Percentiles rank a stretch among this genome's conserved stretches.
phyloP scores from a whole-genome alignment of 176 grass and related monocot species.

The Phoenix roebelenii region DNA sequence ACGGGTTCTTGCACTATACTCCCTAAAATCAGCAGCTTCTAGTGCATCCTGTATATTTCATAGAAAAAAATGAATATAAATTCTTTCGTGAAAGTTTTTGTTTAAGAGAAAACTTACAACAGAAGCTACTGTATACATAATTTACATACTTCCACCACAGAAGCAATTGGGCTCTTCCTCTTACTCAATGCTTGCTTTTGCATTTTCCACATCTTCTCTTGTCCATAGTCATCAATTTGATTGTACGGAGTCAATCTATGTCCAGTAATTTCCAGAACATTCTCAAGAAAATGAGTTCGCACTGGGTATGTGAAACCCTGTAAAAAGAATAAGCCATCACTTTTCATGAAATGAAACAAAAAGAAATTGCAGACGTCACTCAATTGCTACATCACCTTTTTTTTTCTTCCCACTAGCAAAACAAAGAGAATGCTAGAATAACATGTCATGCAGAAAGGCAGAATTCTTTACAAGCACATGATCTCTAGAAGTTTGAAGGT shows the following conservation, averaged over 20 bases:
- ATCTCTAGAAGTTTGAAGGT: no score
- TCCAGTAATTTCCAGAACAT: conserved; percentile 78
- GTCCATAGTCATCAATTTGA: conserved; percentile 99
- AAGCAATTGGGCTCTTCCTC: conserved; percentile 94
- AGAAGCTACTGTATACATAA: no score
- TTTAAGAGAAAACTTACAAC: neutral
- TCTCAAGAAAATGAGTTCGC: conserved; percentile 74
- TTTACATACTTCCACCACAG: conserved; percentile 68
- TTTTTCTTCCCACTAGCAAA: no score
- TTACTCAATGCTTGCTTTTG: conserved; percentile 88
- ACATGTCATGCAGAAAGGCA: no score
- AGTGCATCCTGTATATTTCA: conserved; percentile 60
- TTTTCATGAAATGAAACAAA: no score
- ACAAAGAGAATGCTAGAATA: no score
- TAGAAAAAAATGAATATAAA: neutral
- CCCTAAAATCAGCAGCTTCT: conserved; percentile 83
- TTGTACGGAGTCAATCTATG: conserved; percentile 85
- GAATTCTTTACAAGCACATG: no score
- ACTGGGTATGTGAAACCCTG: conserved; percentile 99
- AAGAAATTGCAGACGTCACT: no score
- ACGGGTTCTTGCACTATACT: conserved; percentile 60
- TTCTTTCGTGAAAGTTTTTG: conserved; percentile 1
- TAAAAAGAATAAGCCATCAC: conserved; percentile 3
- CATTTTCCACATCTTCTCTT: conserved; percentile 99
- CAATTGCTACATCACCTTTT: no score